Conservation (phyloP, 2,329 filamentous ascomycete species). For the Cercospora sp. region DNA sequence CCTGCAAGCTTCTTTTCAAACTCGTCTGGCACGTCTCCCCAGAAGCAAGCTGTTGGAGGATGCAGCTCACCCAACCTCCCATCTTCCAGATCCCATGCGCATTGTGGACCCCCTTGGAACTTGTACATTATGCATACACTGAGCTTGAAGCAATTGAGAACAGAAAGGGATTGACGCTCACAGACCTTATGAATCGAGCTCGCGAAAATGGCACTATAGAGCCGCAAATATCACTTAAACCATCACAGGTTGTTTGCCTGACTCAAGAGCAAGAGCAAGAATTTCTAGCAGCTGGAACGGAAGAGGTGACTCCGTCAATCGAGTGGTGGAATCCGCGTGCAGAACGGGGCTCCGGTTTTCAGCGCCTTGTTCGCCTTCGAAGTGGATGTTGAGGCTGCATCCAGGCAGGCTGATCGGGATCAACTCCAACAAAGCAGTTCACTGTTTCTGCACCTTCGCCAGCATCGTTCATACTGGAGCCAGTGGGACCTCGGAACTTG, state of each 20-base stretch:
- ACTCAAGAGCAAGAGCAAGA: background rate
- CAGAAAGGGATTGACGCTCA: background rate
- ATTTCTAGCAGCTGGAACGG: background rate
- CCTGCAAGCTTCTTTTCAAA: background rate
- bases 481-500: constrained; percentile 16
- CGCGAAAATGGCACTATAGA: background rate
- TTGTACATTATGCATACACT: background rate
- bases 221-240: background rate
- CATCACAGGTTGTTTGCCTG: background rate
- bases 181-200: background rate
- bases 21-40: background rate
- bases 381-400: constrained; percentile 24
- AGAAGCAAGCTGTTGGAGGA: background rate
- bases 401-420: constrained; percentile 29
- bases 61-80: background rate
- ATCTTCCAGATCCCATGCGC: background rate
- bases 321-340: background rate
- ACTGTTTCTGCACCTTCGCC: constrained; percentile 40
- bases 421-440: constrained; percentile 37
- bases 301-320: background rate
- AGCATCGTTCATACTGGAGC: constrained; percentile 37
- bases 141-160: background rate
- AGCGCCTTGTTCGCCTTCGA: background rate
- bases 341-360: background rate
- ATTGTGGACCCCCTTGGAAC: background rate